phyloP scores from a whole-genome alignment of 2,329 filamentous ascomycete genomes.

The Cercospora sp. region DNA sequence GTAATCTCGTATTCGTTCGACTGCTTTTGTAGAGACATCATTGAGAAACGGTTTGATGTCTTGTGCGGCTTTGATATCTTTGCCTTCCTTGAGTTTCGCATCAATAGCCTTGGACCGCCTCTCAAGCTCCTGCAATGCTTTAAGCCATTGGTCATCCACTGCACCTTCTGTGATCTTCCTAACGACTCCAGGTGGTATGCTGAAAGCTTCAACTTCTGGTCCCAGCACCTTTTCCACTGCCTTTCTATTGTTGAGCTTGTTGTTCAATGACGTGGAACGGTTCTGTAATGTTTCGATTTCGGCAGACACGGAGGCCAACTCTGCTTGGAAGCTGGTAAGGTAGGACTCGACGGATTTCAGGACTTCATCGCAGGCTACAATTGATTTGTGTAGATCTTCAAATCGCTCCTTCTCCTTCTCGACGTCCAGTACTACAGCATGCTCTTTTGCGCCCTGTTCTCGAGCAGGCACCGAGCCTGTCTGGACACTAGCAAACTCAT shows the following conservation, averaged over 20 bases:
- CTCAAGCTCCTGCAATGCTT: conserved; percentile 79
- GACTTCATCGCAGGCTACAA: conserved; percentile 86
- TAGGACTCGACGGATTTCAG: conserved; percentile 91
- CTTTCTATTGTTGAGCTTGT: conserved; percentile 83
- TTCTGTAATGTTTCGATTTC: conserved; percentile 94
- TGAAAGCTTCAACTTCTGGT: conserved; percentile 88
- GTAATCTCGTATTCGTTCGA: conserved; percentile 91
- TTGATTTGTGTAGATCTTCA: conserved; percentile 86
- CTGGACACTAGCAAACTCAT: conserved; percentile 61
- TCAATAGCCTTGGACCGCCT: conserved; percentile 72
- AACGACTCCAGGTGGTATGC: conserved; percentile 79
- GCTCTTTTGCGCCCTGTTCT: conserved; percentile 18
- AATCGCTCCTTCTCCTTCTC: conserved; percentile 81
- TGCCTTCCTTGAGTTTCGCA: conserved; percentile 61
- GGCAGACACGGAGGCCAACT: conserved; percentile 85
- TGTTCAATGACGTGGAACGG: conserved; percentile 78
- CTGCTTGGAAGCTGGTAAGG: conserved; percentile 87
- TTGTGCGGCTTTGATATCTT: conserved; percentile 70
- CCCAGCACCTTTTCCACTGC: conserved; percentile 84
- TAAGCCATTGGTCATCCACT: conserved; percentile 88
- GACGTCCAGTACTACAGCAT: conserved; percentile 51
- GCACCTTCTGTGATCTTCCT: conserved; percentile 82
- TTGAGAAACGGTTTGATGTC: conserved; percentile 84
- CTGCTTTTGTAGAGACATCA: conserved; percentile 82
- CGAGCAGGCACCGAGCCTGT: conserved; percentile 33